A percentile compares a stretch with the other conserved stretches of the same genome.
Evolutionary conservation across 768 basidiomycete species (phyloP).

Genomic region (Leccinum obscurum): DNA sequence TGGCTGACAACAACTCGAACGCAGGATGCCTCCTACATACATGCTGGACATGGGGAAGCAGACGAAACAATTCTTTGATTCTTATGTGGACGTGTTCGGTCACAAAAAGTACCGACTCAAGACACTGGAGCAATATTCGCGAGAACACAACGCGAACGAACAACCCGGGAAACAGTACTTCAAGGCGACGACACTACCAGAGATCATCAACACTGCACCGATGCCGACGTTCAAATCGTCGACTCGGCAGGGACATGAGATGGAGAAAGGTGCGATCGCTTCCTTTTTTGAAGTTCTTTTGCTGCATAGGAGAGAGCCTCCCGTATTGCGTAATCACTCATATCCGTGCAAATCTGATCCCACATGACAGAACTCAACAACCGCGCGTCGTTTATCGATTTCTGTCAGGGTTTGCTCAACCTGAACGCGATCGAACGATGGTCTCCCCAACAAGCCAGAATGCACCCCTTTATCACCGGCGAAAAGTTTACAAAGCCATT

Average conservation of each 20-base stretch:
- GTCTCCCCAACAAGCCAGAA: slow-evolving; percentile 94
- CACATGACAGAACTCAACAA: slow-evolving; percentile 78
- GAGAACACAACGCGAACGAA: slow-evolving; percentile 93
- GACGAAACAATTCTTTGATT: slow-evolving; percentile 89
- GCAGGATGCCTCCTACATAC: slow-evolving; percentile 83
- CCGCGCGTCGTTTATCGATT: slow-evolving; percentile 94
- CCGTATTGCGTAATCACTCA: slow-evolving; percentile 11
- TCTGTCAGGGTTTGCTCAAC: slow-evolving; percentile 91
- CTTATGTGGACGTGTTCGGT: slow-evolving; percentile 67
- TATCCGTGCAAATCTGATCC: slow-evolving; percentile 19
- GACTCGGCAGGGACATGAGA: slow-evolving; percentile 68
- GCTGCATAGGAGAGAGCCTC: background rate
- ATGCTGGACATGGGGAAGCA: slow-evolving; percentile 98
- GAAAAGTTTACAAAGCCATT: slow-evolving; percentile 92
- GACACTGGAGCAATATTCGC: slow-evolving; percentile 90
- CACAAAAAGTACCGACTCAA: slow-evolving; percentile 89
- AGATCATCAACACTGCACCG: slow-evolving; percentile 96
- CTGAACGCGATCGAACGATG: slow-evolving; percentile 94
- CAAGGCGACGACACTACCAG: slow-evolving; percentile 88
- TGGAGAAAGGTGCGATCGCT: slow-evolving; percentile 76
- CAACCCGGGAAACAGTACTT: slow-evolving; percentile 99
- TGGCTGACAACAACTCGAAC: slow-evolving; percentile 5
- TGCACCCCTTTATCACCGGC: slow-evolving; percentile 98
- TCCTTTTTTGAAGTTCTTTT: slow-evolving; percentile 1
- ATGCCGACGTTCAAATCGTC: slow-evolving; percentile 82